A percentile compares a stretch with the other conserved stretches of the same genome.
phyloP scores from a whole-genome alignment of 179 eudicot genomes.

The Silene vulgaris region DNA sequence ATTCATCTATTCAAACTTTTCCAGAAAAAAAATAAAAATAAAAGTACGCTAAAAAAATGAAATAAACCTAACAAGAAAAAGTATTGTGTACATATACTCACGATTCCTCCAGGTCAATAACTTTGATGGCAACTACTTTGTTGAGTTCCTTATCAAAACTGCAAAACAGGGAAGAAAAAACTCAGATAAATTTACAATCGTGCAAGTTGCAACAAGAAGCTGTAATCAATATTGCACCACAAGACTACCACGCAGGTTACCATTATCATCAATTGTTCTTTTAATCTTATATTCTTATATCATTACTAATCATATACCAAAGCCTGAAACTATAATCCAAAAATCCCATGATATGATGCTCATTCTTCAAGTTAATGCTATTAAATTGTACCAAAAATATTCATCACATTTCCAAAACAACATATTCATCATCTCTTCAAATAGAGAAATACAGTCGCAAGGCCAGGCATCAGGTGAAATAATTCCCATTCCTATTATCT shows the following conservation, averaged over 20 bases:
- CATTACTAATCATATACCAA: constrained; percentile 9
- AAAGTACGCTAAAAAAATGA: neutral
- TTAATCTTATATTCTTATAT: neutral
- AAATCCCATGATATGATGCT: neutral
- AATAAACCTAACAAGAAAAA: neutral
- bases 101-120: constrained; percentile 95
- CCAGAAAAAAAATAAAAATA: neutral
- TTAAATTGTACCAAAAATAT: neutral
- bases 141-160: constrained; percentile 88
- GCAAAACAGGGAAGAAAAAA: constrained; percentile 34
- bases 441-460: neutral
- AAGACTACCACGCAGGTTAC: neutral
- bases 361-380: neutral
- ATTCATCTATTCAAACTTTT: neutral
- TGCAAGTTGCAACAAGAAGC: constrained; percentile 12
- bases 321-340: neutral
- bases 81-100: constrained; percentile 40
- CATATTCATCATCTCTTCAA: neutral
- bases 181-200: neutral
- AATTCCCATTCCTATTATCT: neutral
- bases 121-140: constrained; percentile 86
- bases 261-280: neutral
- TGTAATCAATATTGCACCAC: constrained; percentile 58
- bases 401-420: constrained; percentile 8
- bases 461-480: neutral